These are phyloP conservation scores for Fusarium protoensiforme DNA, from an alignment of 2,329 filamentous ascomycete genomes.

Conservation along the genomic window DNA sequence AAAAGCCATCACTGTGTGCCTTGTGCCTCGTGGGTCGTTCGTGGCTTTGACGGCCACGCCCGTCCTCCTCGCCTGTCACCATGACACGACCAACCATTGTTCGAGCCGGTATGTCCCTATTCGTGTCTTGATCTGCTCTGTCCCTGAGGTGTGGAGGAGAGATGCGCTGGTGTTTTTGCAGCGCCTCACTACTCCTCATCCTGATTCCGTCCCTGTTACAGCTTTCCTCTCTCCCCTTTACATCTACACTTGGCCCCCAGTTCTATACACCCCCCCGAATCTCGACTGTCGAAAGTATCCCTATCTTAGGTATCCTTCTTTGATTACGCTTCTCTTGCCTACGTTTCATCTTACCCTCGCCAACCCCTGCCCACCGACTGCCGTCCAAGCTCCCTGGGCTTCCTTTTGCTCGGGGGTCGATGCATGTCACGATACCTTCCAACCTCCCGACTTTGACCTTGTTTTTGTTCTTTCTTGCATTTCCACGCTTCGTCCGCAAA, in stretches of 20 bases:
- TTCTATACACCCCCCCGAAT: constrained; percentile 14
- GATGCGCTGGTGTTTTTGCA: background rate
- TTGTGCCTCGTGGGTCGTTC: constrained; percentile 28
- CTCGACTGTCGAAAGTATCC: constrained; percentile 18
- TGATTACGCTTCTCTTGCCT: constrained; percentile 29
- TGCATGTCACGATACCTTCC: constrained; percentile 41
- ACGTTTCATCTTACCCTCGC: constrained; percentile 35
- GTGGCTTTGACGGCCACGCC: constrained; percentile 34
- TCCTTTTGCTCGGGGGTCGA: constrained; percentile 22
- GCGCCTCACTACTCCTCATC: background rate
- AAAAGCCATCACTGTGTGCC: constrained; percentile 20
- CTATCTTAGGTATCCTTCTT: constrained; percentile 26
- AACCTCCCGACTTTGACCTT: constrained; percentile 37
- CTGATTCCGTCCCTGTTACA: constrained; percentile 17
- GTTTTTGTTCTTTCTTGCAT: constrained; percentile 25
- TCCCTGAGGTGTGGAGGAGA: constrained; percentile 11
- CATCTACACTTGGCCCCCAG: constrained; percentile 18
- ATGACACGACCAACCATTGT: constrained; percentile 71
- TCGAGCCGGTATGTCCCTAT: constrained; percentile 65
- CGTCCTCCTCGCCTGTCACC: constrained; percentile 43
- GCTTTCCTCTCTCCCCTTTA: constrained; percentile 24
- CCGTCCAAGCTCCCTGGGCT: constrained; percentile 31
- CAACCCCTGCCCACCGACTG: constrained; percentile 33
- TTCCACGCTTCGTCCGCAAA: background rate
- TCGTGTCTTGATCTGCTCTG: constrained; percentile 10